Evolutionary conservation across 345 rosid genomes (phyloP).

Genomic region (Passiflora organensis): DNA sequence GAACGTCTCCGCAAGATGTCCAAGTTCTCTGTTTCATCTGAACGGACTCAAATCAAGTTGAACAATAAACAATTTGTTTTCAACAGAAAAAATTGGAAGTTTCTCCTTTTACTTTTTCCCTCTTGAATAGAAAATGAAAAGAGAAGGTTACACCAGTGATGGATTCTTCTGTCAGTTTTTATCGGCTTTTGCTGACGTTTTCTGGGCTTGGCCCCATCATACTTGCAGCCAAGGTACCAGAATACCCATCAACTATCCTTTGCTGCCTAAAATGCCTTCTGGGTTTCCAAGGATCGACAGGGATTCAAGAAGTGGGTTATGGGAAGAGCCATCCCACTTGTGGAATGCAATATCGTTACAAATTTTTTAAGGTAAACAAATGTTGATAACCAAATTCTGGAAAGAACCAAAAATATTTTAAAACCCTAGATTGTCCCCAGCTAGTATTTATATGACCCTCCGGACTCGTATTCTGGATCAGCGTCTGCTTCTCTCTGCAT

Average conservation of each 20-base stretch:
- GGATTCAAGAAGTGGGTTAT: background rate
- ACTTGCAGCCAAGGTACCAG: conserved; percentile 39
- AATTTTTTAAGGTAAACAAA: conserved; percentile 31
- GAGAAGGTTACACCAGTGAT: conserved; percentile 46
- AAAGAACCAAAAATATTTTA: conserved; percentile 49
- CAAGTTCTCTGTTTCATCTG: conserved; percentile 47
- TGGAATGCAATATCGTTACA: conserved; percentile 22
- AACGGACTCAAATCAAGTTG: conserved; percentile 43
- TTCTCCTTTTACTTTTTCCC: conserved; percentile 14
- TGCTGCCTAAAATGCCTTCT: conserved; percentile 17
- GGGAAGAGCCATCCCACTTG: background rate
- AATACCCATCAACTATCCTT: conserved; percentile 16
- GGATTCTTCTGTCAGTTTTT: conserved; percentile 56
- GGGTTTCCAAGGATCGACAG: background rate
- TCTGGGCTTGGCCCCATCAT: conserved; percentile 29
- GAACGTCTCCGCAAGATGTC: conserved; percentile 37
- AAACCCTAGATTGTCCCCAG: conserved; percentile 34
- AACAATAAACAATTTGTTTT: conserved; percentile 24
- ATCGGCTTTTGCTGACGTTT: conserved; percentile 42
- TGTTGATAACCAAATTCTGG: conserved; percentile 41
- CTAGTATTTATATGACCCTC: conserved; percentile 49
- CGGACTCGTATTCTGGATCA: conserved; percentile 32
- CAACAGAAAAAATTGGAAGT: conserved; percentile 29
- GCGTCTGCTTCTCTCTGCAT: conserved; percentile 43
- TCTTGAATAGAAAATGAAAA: conserved; percentile 18